Evolutionary conservation across 495 filamentous ascomycete species (phyloP).

Genomic region (Talaromyces wortmannii): DNA sequence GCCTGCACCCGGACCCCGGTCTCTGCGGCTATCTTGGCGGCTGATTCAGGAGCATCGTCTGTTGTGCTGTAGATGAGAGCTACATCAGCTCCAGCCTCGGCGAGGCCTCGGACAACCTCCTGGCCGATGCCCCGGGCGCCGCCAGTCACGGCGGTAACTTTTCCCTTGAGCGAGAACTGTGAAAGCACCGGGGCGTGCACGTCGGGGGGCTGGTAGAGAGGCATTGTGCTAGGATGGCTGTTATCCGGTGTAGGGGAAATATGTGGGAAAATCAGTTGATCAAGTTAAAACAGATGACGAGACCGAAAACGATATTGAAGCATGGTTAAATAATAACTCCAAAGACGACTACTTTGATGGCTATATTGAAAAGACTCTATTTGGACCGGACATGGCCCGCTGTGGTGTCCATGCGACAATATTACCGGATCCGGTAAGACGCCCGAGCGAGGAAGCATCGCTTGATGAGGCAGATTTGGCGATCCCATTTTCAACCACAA

Average conservation of each 20-base stretch:
- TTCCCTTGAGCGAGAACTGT: conserved; percentile 27
- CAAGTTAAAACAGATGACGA: background rate
- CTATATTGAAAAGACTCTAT: too few species aligned
- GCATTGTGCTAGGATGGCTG: conserved; percentile 17
- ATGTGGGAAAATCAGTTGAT: too few species aligned
- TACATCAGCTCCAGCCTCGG: conserved; percentile 72
- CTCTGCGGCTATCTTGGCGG: conserved; percentile 62
- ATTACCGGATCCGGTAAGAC: background rate
- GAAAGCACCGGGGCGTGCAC: conserved; percentile 21
- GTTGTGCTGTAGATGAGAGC: conserved; percentile 79
- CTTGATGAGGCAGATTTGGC: background rate
- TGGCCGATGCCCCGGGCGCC: conserved; percentile 76
- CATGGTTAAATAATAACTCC: background rate
- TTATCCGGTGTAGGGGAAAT: too few species aligned
- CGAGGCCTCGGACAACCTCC: conserved; percentile 60
- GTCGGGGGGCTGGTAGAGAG: conserved; percentile 28
- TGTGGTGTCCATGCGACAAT: background rate
- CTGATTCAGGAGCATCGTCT: conserved; percentile 56
- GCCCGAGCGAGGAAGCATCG: background rate
- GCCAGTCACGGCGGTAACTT: conserved; percentile 40
- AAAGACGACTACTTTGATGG: too few species aligned
- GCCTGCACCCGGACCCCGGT: conserved; percentile 61
- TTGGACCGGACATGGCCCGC: too few species aligned
- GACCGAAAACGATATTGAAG: background rate
- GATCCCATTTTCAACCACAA: background rate